A percentile compares a stretch with the other conserved stretches of the same genome.
Conservation (phyloP, 2,329 filamentous ascomycete species). For the Lachnellula hyalina region DNA sequence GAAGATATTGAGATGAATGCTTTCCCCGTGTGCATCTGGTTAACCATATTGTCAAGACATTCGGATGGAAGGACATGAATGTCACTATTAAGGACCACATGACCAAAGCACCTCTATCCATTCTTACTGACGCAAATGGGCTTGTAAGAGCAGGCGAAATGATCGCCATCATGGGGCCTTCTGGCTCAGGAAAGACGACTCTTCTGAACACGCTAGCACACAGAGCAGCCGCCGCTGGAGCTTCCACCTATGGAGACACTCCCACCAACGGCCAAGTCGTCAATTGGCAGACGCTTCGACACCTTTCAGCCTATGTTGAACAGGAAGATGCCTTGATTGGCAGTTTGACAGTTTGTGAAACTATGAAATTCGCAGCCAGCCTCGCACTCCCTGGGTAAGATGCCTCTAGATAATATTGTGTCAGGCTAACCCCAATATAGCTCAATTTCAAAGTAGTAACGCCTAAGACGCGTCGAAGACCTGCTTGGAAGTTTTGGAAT, state of each 20-base stretch:
- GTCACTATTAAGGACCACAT: slow-evolving; percentile 69
- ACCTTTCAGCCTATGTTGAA: slow-evolving; percentile 73
- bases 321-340: slow-evolving; percentile 84
- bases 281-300: slow-evolving; percentile 53
- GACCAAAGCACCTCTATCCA: slow-evolving; percentile 56
- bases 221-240: slow-evolving; percentile 45
- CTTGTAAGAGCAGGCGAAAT: slow-evolving; percentile 64
- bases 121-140: slow-evolving; percentile 60
- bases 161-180: slow-evolving; percentile 76
- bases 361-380: slow-evolving; percentile 69
- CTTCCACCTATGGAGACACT: slow-evolving; percentile 49
- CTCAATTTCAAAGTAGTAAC: slow-evolving; percentile 45
- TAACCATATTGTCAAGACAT: slow-evolving; percentile 59
- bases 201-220: slow-evolving; percentile 74
- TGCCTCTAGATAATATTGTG: neutral
- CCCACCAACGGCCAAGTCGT: slow-evolving; percentile 55
- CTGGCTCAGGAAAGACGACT: slow-evolving; percentile 73
- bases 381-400: slow-evolving; percentile 52
- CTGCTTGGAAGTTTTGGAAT: slow-evolving; percentile 72
- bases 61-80: slow-evolving; percentile 61
- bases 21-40: slow-evolving; percentile 40
- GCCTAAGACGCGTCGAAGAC: slow-evolving; percentile 56
- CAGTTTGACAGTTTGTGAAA: slow-evolving; percentile 74
- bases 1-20: slow-evolving; percentile 26
- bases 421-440: slow-evolving; percentile 21